Conservation (phyloP, 306 rosid species). For the Citrullus mucosospermus region DNA sequence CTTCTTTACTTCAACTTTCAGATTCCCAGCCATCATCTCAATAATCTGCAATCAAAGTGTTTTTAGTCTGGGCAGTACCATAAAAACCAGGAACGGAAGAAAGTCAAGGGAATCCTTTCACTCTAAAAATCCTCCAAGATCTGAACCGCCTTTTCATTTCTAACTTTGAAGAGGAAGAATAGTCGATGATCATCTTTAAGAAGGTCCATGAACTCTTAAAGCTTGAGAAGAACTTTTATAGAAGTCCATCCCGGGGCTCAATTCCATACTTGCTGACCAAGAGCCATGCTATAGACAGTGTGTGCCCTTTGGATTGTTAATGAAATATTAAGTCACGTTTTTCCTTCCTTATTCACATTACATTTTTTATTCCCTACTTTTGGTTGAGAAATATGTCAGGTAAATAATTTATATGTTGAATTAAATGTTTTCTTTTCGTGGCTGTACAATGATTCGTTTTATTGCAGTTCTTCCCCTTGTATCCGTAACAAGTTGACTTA, state of each 20-base stretch:
- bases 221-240: neutral
- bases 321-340: neutral
- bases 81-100: neutral
- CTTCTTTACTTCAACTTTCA: neutral
- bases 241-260: neutral
- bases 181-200: neutral
- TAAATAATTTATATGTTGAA: neutral
- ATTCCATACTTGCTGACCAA: neutral
- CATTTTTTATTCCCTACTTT: neutral
- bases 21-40: neutral
- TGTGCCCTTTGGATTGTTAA: neutral
- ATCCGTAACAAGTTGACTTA: constrained; percentile 15
- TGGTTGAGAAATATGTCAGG: neutral
- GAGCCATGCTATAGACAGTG: neutral
- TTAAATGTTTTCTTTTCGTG: neutral
- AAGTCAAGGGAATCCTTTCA: neutral
- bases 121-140: neutral
- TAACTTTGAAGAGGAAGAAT: neutral
- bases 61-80: neutral
- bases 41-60: neutral
- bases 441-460: neutral
- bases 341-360: neutral
- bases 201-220: neutral
- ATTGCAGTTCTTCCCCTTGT: neutral
- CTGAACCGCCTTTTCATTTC: neutral